These are phyloP conservation scores for Yamadazyma tumulicola DNA, from an alignment of 805 yeast species.

Conservation along the genomic window DNA sequence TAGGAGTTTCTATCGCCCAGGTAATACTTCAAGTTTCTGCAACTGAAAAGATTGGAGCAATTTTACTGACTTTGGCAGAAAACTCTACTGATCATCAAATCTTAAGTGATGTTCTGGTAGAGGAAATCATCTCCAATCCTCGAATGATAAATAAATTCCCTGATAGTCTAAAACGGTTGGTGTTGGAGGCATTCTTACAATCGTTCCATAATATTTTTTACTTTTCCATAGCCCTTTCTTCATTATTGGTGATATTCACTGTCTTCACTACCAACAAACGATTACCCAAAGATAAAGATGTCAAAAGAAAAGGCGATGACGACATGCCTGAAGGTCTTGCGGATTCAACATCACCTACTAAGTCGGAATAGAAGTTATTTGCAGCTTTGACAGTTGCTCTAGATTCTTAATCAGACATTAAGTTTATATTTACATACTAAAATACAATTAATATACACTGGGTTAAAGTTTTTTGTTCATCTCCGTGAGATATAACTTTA, in stretches of 20 bases:
- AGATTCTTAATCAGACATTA: neutral
- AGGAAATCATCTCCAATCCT: conserved; percentile 24
- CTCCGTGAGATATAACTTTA: conserved; percentile 50
- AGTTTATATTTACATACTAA: neutral
- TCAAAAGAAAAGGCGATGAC: conserved; percentile 9
- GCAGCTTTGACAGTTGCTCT: neutral
- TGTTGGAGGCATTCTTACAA: conserved; percentile 32
- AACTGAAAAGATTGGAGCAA: conserved; percentile 13
- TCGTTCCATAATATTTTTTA: conserved; percentile 40
- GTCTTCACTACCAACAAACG: conserved; percentile 39
- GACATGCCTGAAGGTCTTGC: neutral
- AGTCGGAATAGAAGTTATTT: neutral
- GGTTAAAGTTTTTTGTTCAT: conserved; percentile 38
- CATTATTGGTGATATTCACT: conserved; percentile 25
- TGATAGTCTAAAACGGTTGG: conserved; percentile 15
- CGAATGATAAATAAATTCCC: conserved; percentile 24
- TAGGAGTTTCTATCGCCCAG: conserved; percentile 31
- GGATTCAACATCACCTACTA: neutral
- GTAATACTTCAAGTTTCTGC: conserved; percentile 24
- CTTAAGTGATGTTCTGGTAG: conserved; percentile 14
- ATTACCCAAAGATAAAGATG: conserved; percentile 34
- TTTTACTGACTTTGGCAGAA: conserved; percentile 7
- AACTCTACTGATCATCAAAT: conserved; percentile 13
- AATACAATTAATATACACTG: neutral
- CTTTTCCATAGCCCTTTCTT: conserved; percentile 35